Base-by-base conservation (phyloP, 768 basidiomycete genomes). In the Podaxis mareebaensis region DNA sequence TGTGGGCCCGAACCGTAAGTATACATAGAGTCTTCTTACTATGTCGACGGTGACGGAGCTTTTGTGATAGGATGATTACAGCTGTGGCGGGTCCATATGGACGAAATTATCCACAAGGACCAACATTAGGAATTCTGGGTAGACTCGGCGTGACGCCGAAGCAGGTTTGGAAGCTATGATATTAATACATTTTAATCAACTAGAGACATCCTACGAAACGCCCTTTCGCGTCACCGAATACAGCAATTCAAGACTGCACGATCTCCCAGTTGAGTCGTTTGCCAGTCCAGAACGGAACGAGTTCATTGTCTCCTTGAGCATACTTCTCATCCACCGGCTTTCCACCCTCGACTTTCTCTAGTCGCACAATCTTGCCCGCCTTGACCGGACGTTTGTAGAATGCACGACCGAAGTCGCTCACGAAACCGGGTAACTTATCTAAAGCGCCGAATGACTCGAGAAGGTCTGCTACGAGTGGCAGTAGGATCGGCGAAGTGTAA, bases 401-500 rank as follows among this genome's bases (percentile, higher is more conserved):
- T 3, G 74, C 75, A 61, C 96, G 82, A 33, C 97, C 97, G 69
- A 90, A 81, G 7, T 70, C 74, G 71, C 92, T 91, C 53, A 88
- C 92, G 71, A 97, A 99, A 0, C 83, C 86, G 68, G 89, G 83
- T 7, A 99, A 79, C 71, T 83, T 86, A 66, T 95, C 90, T 53
- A 99, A 75, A 36, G 95, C 95, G 17, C 87, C 91, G 65, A 95
- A 93, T 4, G 91, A 89, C 65, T 95, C 93, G 40, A 99, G 80
- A 33, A 97, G 78, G 66, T 96, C 89, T 0, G 96, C 95, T 0
- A 92, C 87, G 13, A 99, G 82, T 2, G 97, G 95, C 15, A 99
- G 82, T 20, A 99, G 81, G 67, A 96, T 89, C 4, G 95, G 91
- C 3, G 92, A 93, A 1, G 97, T 99, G 75, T 99, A 99, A 58